Evolutionary conservation across 768 basidiomycete species (phyloP), one percentile per base, ranked within the genome.

Genomic region (Mycena vulgaris): DNA sequence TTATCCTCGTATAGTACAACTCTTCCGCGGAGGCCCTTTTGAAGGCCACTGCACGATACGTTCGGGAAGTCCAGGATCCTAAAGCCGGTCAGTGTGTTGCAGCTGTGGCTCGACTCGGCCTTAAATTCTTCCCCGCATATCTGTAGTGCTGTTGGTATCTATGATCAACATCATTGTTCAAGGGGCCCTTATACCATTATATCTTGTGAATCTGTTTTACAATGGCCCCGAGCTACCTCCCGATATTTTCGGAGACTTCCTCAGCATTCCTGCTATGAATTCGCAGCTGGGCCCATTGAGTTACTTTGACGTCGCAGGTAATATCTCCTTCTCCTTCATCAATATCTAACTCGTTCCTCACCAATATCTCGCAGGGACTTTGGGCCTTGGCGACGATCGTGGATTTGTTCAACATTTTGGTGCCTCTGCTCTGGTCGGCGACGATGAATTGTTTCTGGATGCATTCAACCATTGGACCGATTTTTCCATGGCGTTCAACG

Each of bases 11-110:
- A 25, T 16, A 57, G 67, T 61, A 56, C 6, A 80, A 81, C 61
- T 81, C 82, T 14, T 82, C 83, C 16, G 78, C 79, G 4, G 83
- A 83, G 55, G 83, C 78, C 33, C 69, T 85, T 31, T 65, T 84
- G 27, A 75, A 79, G 25, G 82, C 84, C 23, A 78, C 80, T 19
- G 81, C 82, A 2, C 78, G 80, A 55, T 83, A 80, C 68, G 79
- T 82, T 11, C 74, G 76, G 17, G 79, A 80, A 31, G 79, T 82
- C 27, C 77, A 78, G 3, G 83, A 85, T 74, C 80, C 84, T 1
- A 81, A 80, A 74, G 79, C 83, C 49, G 81, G 84, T 83, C 71
- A 61, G 78, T 74, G 21, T 21, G 8, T 59, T 53, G 62, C 55
- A 37, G 48, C n/a, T 30, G 23, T 47, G 14, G 5, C 49, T 23